Conservation (phyloP, 2,329 filamentous ascomycete species). For the Coniella vitis region DNA sequence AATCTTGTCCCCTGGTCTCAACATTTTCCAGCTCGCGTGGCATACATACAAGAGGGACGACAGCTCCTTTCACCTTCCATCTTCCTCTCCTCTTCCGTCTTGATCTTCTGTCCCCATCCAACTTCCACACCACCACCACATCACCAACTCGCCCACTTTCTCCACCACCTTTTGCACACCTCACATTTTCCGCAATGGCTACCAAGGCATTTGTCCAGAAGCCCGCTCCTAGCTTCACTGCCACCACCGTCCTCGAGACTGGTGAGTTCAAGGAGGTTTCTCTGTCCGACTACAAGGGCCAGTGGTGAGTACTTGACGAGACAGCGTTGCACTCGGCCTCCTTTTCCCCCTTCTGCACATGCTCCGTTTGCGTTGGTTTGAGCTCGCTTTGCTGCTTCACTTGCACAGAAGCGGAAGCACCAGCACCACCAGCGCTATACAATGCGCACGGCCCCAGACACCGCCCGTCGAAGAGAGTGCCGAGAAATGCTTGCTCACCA, state of each 20-base stretch:
- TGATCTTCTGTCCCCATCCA: background rate
- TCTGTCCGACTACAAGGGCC: constrained; percentile 37
- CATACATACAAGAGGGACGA: background rate
- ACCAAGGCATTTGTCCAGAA: constrained; percentile 38
- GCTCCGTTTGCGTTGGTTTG: too few relatives aligned
- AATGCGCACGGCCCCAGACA: too few relatives aligned
- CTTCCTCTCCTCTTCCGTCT: too few relatives aligned
- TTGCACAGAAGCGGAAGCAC: too few relatives aligned
- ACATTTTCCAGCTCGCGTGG: too few relatives aligned
- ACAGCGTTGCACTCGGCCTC: background rate
- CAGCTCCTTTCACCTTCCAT: background rate
- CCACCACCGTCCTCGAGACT: constrained; percentile 41
- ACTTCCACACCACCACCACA: background rate
- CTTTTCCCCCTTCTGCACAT: background rate
- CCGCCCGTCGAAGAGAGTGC: background rate
- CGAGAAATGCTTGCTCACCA: constrained; percentile 2
- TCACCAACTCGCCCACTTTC: background rate
- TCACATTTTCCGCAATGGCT: constrained; percentile 29
- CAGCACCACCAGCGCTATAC: too few relatives aligned
- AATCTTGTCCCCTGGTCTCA: background rate
- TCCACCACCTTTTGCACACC: background rate
- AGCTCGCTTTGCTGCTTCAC: too few relatives aligned
- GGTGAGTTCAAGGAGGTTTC: constrained; percentile 41
- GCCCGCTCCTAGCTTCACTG: constrained; percentile 42
- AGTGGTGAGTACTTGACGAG: constrained; percentile 33